Evolutionary conservation across 129 eudicot genomes (phyloP), one percentile per base, ranked within the genome.

Genomic region (Helianthus tuberosus): DNA sequence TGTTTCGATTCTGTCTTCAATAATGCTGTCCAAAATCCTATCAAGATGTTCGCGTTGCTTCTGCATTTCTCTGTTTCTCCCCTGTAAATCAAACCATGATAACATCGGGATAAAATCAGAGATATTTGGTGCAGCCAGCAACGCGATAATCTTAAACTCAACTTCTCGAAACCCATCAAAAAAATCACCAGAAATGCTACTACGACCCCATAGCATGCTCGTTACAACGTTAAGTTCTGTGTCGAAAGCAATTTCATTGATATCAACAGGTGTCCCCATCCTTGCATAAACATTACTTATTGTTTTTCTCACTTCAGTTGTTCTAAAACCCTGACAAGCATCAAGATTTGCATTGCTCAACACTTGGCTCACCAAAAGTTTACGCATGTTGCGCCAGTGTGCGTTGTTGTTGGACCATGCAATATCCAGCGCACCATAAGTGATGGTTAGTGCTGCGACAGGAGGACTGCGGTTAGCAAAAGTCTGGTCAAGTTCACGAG

Each of bases 81-180:
- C 70, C 17, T 80, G 87, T 50, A 79, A 71, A 47, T 79, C 81
- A 61, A 83, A 69, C 81, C 78, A 59, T 0, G 77, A 69, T 5
- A 83, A 48, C 32, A 63, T 71, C 13, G 81, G 84, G 14, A 83
- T 79, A 9, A 69, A 83, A 75, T 83, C 87, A 0, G 84, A 82
- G 8, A 83, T 46, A 35, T 75, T 79, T 50, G 66, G 79, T 15
- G 47, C 69, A 15, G 38, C 82, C 44, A 79, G 7, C 14, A 79
- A 41, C 76, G 75, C 73, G n/a, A 75, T 63, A 47, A 83, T 69
- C 84, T 79, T 83, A 66, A 62, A 65, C 29, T 78, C 77, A 29
- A 78, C 65, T 54, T 78, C 82, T 27, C 82, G 79, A 12, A 76
- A 82, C 51, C 77, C 79, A 9, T 61, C n/a, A 7, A 60, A 57